Evolutionary conservation across 495 filamentous ascomycete genomes (phyloP), one percentile per base, ranked within the genome.

Genomic region (Mytilinidion resinicola): DNA sequence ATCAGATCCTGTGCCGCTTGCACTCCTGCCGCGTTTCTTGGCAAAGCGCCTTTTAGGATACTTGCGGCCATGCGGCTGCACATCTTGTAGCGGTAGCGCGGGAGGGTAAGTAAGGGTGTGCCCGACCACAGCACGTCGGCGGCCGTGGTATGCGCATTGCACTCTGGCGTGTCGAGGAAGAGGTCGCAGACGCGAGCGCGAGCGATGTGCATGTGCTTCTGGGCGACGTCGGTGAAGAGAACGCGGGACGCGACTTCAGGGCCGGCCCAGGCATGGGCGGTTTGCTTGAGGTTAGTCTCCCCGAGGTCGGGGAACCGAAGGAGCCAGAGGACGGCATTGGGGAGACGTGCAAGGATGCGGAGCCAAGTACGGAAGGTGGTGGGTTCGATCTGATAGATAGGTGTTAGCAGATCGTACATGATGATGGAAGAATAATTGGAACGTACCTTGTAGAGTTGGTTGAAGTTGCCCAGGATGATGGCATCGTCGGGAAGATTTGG

Each of bases 81-180:
- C 93, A 99, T 99, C 76, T 99, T 99, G 71, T 96, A 96, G 53
- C 84, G 80, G 72, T 96, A 93, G 34, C 92, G 82, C n/a, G 91
- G 91, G n/a, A 91, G 78, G 0, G 93, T 99, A 53, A 97, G 76
- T 51, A 99, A 77, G 36, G 93, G 93, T 6, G 95, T 99, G 52
- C 89, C 91, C 46, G 87, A 91, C 93, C 93, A 99, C 19, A 97
- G 77, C 9, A 97, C 86, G 67, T 99, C 93, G 5, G 93, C 95
- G 8, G 93, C 92, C 0, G 93, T 99, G 17, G 95, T 99, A 73
- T 99, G 93, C 5, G 90, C 93, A 69, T 97, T 97, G 75, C 93
- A 99, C 74, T 99, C 93, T 4, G 93, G 90, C 0, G 93, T 99
- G 71, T 99, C 93, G 19, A 99, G 80, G 67, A 99, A 96, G 37